Conservation (phyloP, 768 basidiomycete species). For the Lyophyllum decastes region DNA sequence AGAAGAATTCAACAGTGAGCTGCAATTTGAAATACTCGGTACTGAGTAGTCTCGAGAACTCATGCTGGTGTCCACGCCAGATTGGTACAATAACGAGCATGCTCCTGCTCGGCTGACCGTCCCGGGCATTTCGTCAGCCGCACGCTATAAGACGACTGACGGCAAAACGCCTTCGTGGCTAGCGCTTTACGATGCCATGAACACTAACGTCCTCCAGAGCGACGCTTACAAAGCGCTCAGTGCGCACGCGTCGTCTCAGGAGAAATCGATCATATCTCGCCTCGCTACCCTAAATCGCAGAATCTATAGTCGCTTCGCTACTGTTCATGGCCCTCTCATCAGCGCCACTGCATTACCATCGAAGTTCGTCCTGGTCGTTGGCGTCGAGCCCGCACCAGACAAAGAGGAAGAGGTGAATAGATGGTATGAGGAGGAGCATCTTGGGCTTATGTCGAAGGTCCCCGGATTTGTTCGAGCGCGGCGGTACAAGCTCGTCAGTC, state of each 20-base stretch:
- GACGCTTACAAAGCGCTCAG: conserved; percentile 25
- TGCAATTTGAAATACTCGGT: not conserved
- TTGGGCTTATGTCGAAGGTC: conserved; percentile 23
- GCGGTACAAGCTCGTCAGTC: conserved; percentile 24
- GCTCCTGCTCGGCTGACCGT: conserved; percentile 28
- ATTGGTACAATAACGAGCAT: conserved; percentile 37
- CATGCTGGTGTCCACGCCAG: conserved; percentile 14
- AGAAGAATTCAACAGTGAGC: conserved; percentile 29
- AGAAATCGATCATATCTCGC: conserved; percentile 24
- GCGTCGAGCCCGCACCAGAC: conserved; percentile 9
- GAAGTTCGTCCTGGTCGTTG: conserved; percentile 21
- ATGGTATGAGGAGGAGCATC: conserved; percentile 34
- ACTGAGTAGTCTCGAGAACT: not conserved
- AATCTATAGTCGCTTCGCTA: conserved; percentile 22
- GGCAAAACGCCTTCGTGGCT: conserved; percentile 27
- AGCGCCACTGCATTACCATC: conserved; percentile 9
- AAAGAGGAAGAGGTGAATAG: conserved; percentile 27
- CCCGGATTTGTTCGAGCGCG: conserved; percentile 32
- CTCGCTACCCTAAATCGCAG: conserved; percentile 24
- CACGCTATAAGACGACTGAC: conserved; percentile 29
- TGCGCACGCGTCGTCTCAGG: conserved; percentile 24
- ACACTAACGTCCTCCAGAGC: conserved; percentile 20
- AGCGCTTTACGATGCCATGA: conserved; percentile 30
- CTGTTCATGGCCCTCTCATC: conserved; percentile 13
- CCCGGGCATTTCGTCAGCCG: conserved; percentile 26